These are phyloP conservation scores for Papiliotrema terrestris DNA, from an alignment of 1,284 basidiomycete species.

Conservation along the genomic window DNA sequence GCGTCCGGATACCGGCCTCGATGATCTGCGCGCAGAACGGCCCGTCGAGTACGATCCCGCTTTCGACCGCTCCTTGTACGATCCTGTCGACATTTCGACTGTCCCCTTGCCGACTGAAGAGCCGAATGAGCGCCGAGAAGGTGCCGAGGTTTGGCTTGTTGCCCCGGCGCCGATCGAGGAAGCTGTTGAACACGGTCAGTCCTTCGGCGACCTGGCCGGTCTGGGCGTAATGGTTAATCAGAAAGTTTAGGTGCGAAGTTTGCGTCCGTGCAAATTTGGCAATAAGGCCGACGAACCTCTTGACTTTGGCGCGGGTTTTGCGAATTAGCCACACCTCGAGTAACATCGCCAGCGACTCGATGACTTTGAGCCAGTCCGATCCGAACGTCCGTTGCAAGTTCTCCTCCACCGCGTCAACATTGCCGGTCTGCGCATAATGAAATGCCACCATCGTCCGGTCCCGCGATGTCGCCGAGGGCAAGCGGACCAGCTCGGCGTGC, in stretches of 20 bases:
- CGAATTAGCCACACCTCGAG: not conserved
- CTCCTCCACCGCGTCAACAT: not conserved
- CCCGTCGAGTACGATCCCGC: slow-evolving; percentile 61
- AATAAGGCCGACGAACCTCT: not conserved
- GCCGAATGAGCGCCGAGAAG: slow-evolving; percentile 68
- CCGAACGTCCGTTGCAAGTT: not conserved
- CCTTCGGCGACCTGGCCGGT: slow-evolving; percentile 60
- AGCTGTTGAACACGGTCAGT: slow-evolving; percentile 60
- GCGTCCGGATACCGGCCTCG: slow-evolving; percentile 77
- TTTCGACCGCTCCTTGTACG: slow-evolving; percentile 53
- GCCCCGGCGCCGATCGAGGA: slow-evolving; percentile 55
- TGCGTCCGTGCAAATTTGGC: not conserved
- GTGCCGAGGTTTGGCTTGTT: slow-evolving; percentile 54
- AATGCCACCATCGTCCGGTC: not conserved
- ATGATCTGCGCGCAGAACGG: slow-evolving; percentile 68
- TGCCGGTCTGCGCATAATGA: not conserved
- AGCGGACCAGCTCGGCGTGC: not conserved
- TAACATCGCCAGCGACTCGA: not conserved
- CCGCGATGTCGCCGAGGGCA: not conserved
- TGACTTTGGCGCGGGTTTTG: not conserved
- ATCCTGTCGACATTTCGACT: slow-evolving; percentile 64
- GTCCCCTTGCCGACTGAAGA: slow-evolving; percentile 66
- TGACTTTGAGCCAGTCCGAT: not conserved
- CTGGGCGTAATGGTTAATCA: slow-evolving; percentile 51
- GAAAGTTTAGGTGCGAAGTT: not conserved